These are phyloP conservation scores for Blepharisma stoltei DNA, from an alignment of 73 alveolate genomes.

Conservation along the genomic window DNA sequence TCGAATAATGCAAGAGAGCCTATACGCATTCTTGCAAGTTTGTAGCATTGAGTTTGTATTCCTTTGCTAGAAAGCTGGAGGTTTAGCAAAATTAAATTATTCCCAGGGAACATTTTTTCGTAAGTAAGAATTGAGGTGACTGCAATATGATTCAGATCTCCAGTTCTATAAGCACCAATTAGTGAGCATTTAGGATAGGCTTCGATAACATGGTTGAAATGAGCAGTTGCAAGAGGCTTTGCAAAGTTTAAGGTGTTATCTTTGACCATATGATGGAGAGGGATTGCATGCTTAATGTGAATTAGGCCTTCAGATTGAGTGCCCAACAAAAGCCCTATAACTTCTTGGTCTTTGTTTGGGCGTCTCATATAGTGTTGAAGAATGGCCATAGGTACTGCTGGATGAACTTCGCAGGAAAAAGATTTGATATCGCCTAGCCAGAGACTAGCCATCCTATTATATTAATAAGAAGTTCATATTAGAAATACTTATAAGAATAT, in stretches of 20 bases:
- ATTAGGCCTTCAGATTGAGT: slow-evolving; percentile 17
- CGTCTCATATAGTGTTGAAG: slow-evolving; percentile 9
- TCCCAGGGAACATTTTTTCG: background rate
- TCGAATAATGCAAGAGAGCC: background rate
- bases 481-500: too few relatives aligned
- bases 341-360: background rate
- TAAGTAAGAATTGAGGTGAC: background rate
- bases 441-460: background rate
- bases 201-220: background rate
- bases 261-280: too few relatives aligned
- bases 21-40: background rate
- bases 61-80: background rate
- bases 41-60: background rate
- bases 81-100: background rate
- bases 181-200: slow-evolving; percentile 18
- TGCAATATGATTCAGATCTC: background rate
- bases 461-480: too few relatives aligned
- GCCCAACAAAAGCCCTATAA: background rate
- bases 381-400: background rate
- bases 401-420: slow-evolving; percentile 16
- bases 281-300: background rate
- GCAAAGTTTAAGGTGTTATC: too few relatives aligned
- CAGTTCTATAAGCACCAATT: background rate
- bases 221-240: background rate
- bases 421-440: slow-evolving; percentile 20